Base-by-base conservation (phyloP, 2,329 filamentous ascomycete species). In the Neofusicoccum laricinum region DNA sequence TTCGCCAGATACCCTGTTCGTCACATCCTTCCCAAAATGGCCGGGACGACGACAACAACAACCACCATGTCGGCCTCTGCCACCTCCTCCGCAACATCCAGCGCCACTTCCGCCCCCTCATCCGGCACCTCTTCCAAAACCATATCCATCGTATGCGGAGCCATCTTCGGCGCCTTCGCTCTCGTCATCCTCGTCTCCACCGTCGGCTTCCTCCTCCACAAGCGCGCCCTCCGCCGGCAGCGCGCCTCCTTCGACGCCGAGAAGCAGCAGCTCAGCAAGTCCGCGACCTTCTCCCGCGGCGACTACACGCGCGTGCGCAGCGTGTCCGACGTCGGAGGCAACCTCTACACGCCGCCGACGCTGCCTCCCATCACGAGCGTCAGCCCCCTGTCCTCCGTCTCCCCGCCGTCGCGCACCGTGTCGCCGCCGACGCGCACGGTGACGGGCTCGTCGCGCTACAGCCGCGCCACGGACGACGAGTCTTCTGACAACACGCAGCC, bases 161-260 rank as follows among this genome's bases (percentile, higher is more conserved):
- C 19, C 34, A 57, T 64, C 41, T 57, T 64, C 43, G 62, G 62
- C 14, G 40, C 45, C 62, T 57, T 64, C 51, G 62, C 41, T 32
- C n/a, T 64, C 50, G 40, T 49, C 30, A 43, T 63, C 41, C 51
- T 64, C 43, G 21, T 64, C 41, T 57, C 62, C 34, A 15, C 48
- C 30, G 36, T 58, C 50, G 62, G 50, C 41, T 41, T 49, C 17
- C 7, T 48, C 36, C 34, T 64, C 50, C 50, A 43, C 50, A 64
- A 58, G 51, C 50, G 50, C 14, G 14, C 19, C 41, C 62, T 34
- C 21, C 62, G 62, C 50, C 58, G 48, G 36, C 30, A 45, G 10
- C 58, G 45, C 46, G 30, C 45, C 46, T 25, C 43, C 12, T 21
- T 61, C 58, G 43, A 50, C 45, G 43, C 50, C 19, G 36, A 63